Evolutionary conservation across 495 filamentous ascomycete genomes (phyloP), one percentile per base, ranked within the genome.

Genomic region (Xylaria nigripes): DNA sequence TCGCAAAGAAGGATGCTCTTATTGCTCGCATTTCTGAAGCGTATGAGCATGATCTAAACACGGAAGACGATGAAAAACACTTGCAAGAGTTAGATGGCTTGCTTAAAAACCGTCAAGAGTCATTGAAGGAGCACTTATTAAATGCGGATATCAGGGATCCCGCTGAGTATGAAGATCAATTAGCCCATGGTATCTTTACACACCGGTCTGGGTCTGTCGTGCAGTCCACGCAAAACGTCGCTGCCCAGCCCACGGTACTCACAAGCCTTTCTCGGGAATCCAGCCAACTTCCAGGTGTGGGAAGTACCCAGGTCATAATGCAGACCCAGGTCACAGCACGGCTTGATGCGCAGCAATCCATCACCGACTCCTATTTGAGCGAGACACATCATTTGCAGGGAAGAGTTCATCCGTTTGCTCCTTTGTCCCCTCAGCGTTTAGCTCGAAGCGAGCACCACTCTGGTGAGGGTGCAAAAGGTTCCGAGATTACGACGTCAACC

Each of bases 271-370:
- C 64, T 25, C 61, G 58, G 21, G 61, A 67, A 18, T 53, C 51
- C n/a, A 65, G 61, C 12, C 45, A 55, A 22, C 57, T 71, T 23
- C 66, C 64, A 2, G 62, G 69, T 50, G 67, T 66, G 52, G 67
- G 65, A 48, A 66, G 64, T 48, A 71, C 71, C 16, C 73, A 80
- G 56, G 64, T 78, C 13, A 72, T 77, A 24, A 61, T 72, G 16
- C 76, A 80, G 47, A 79, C 76, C 0, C 76, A 80, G 51, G 47
- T 70, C 13, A 41, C 42, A 10, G 24, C 54, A 3, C 46, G 48
- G 29, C 46, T 30, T 8, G 47, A 42, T 46, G 18, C 29, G 32
- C 21, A 45, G 27, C 38, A 18, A 48, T 18, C 41, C 2, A 15
- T 15, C 6, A 12, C 30, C 19, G 27, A 27, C 12, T 10, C 19